A percentile compares a stretch with the other conserved stretches of the same genome.
Evolutionary conservation across 2,329 filamentous ascomycete species (phyloP).

Genomic region (Cordyceps fumosorosea): DNA sequence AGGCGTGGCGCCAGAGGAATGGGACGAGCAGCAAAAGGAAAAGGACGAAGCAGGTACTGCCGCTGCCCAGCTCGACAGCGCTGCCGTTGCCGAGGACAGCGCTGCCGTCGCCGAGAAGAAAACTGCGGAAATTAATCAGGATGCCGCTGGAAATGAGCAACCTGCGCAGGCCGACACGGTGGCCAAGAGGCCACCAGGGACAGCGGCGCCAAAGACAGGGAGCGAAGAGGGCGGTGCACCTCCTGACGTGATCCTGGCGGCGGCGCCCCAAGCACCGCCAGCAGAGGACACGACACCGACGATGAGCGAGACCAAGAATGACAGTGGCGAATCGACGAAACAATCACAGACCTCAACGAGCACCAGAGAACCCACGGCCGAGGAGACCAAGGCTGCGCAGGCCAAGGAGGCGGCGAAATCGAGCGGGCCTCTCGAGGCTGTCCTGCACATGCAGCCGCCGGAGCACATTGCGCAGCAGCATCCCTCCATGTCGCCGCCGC

Average conservation of each 20-base stretch:
- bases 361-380: constrained; percentile 11
- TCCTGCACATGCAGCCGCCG: constrained; percentile 40
- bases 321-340: background rate
- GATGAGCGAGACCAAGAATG: background rate
- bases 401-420: constrained; percentile 32
- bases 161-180: background rate
- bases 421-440: constrained; percentile 44
- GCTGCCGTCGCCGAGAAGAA: background rate
- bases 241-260: constrained; percentile 4
- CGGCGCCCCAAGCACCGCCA: background rate
- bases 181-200: background rate
- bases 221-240: background rate
- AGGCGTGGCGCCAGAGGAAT: constrained; percentile 47
- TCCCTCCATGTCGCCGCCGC: constrained; percentile 64
- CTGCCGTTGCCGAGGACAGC: background rate
- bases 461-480: constrained; percentile 39
- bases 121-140: background rate
- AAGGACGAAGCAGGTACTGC: constrained; percentile 17
- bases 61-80: background rate
- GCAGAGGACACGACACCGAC: background rate
- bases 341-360: background rate
- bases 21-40: constrained; percentile 18
- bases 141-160: constrained; percentile 12
- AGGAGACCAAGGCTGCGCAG: constrained; percentile 24
- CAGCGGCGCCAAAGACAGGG: background rate